phyloP scores from a whole-genome alignment of 805 yeast genomes.

The Jamesozyma spencerorum region DNA sequence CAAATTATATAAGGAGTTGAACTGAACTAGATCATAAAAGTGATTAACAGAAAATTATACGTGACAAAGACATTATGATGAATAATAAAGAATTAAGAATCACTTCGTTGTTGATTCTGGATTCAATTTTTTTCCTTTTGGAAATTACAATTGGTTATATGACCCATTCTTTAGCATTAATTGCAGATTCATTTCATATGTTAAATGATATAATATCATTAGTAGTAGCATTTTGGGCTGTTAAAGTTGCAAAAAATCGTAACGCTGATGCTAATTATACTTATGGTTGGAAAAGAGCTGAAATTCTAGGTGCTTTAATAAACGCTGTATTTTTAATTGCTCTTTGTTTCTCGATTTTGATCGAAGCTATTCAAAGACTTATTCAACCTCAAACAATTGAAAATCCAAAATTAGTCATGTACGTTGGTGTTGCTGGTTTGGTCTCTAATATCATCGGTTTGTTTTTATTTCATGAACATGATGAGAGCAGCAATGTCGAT shows the following conservation, averaged over 20 bases:
- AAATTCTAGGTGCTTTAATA: conserved; percentile 86
- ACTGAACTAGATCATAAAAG: too few relatives aligned
- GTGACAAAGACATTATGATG: conserved; percentile 6
- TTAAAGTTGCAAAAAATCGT: conserved; percentile 70
- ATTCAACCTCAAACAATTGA: conserved; percentile 69
- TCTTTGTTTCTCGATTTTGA: conserved; percentile 79
- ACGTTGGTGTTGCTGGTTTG: conserved; percentile 79
- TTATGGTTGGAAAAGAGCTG: conserved; percentile 97
- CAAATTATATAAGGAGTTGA: too few relatives aligned
- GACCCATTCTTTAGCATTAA: conserved; percentile 86
- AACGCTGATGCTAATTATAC: conserved; percentile 85
- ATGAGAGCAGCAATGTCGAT: background rate
- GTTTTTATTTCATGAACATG: conserved; percentile 68
- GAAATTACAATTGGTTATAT: conserved; percentile 83
- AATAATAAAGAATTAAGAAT: conserved; percentile 58
- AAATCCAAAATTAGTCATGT: conserved; percentile 72
- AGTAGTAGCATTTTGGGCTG: conserved; percentile 93
- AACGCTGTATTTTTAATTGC: conserved; percentile 92
- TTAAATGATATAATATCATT: conserved; percentile 86
- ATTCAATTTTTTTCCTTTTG: conserved; percentile 72
- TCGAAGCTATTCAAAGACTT: conserved; percentile 88
- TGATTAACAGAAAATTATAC: too few relatives aligned
- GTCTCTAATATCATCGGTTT: conserved; percentile 76
- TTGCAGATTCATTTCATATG: conserved; percentile 98
- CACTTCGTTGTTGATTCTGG: conserved; percentile 59